A percentile compares a stretch with the other conserved stretches of the same genome.
Conservation (phyloP, 1,284 basidiomycete species). For the Ganoderma resinaceum region DNA sequence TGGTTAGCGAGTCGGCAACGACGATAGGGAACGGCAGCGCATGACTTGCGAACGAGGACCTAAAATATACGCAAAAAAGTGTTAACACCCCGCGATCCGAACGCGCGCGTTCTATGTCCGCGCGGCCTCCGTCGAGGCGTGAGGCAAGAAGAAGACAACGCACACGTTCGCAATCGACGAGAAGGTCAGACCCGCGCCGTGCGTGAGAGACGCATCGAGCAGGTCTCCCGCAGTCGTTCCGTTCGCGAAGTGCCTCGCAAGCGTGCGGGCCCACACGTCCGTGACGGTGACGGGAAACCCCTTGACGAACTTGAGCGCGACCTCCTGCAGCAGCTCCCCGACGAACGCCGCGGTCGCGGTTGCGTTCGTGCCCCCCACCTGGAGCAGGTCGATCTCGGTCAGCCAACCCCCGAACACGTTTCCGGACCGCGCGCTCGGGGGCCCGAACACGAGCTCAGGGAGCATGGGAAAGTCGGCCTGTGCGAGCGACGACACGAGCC, state of each 20-base stretch:
- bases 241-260: slow-evolving; percentile 37
- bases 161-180: slow-evolving; percentile 37
- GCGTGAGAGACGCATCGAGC: slow-evolving; percentile 27
- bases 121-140: background rate
- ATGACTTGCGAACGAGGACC: slow-evolving; percentile 32
- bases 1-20: slow-evolving; percentile 32
- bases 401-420: slow-evolving; percentile 33
- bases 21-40: slow-evolving; percentile 39
- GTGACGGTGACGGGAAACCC: slow-evolving; percentile 38
- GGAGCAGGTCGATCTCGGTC: slow-evolving; percentile 31
- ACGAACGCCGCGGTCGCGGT: slow-evolving; percentile 22
- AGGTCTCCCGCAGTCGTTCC: slow-evolving; percentile 35
- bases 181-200: slow-evolving; percentile 39
- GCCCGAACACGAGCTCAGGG: slow-evolving; percentile 35
- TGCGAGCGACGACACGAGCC: slow-evolving; percentile 37
- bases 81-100: background rate
- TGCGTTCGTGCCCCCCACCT: slow-evolving; percentile 26
- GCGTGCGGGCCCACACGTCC: slow-evolving; percentile 38
- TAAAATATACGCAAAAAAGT: slow-evolving; percentile 8
- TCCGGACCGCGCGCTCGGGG: background rate
- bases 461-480: slow-evolving; percentile 39
- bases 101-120: background rate
- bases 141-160: slow-evolving; percentile 13
- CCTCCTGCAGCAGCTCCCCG: slow-evolving; percentile 31
- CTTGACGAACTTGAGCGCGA: slow-evolving; percentile 30